These are phyloP conservation scores for Aureobasidium musti DNA, from an alignment of 2,329 filamentous ascomycete genomes.

Conservation along the genomic window DNA sequence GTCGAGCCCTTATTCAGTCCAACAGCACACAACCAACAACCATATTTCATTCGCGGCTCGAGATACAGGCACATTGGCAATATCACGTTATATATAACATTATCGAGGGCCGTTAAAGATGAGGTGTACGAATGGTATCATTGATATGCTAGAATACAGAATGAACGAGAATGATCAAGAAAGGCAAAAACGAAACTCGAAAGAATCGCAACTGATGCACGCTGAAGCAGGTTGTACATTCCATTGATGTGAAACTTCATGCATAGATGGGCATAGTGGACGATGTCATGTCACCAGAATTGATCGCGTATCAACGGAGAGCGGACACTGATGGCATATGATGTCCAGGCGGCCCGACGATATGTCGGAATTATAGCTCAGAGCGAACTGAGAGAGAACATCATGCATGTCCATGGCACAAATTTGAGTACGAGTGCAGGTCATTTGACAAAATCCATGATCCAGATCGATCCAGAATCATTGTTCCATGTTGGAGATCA, in stretches of 20 bases:
- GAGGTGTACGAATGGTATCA: background rate
- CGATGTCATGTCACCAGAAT: slow-evolving; percentile 10
- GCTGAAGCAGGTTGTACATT: background rate
- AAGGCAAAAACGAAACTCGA: background rate
- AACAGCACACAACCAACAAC: too few relatives aligned
- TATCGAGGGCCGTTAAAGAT: background rate
- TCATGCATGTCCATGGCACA: slow-evolving; percentile 14
- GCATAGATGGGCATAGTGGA: background rate
- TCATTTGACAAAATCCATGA: background rate
- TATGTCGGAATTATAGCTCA: background rate
- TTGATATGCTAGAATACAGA: slow-evolving; percentile 10
- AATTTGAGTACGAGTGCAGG: slow-evolving; percentile 9
- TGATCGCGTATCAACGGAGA: background rate
- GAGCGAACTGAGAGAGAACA: background rate
- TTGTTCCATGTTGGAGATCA: background rate
- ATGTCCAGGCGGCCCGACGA: background rate
- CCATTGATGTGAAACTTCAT: background rate
- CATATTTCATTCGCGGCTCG: too few relatives aligned
- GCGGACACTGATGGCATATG: background rate
- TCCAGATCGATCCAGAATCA: slow-evolving; percentile 19
- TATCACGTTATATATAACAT: background rate
- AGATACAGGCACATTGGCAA: background rate
- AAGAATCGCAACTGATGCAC: background rate
- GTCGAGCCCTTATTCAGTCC: too few relatives aligned
- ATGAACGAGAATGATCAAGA: background rate